phyloP scores from a whole-genome alignment of 805 yeast genomes.

The Sungouiella thailandica region DNA sequence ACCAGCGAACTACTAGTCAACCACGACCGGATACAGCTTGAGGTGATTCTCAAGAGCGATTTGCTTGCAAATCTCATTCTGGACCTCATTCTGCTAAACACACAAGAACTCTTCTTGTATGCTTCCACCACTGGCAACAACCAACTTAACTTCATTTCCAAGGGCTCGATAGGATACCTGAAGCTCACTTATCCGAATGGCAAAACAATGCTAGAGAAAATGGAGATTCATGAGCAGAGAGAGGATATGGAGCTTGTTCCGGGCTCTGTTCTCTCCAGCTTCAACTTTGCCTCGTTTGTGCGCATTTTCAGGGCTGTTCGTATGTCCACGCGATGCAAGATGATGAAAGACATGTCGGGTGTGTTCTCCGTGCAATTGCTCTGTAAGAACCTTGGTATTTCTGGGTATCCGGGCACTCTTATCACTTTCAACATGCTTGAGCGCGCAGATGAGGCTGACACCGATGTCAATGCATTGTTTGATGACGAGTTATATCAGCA shows the following conservation, averaged over 20 bases:
- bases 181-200: constrained; percentile 64
- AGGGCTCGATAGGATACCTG: constrained; percentile 69
- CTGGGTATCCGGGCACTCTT: constrained; percentile 32
- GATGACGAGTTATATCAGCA: constrained; percentile 25
- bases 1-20: constrained; percentile 17
- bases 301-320: constrained; percentile 33
- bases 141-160: constrained; percentile 54
- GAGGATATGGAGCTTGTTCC: constrained; percentile 9
- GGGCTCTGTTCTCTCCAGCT: constrained; percentile 23
- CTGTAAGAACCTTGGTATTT: constrained; percentile 25
- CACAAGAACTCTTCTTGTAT: constrained; percentile 29
- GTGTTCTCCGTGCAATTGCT: constrained; percentile 34
- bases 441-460: constrained; percentile 7
- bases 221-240: constrained; percentile 34
- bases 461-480: constrained; percentile 19
- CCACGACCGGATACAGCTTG: constrained; percentile 28
- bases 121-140: constrained; percentile 23
- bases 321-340: constrained; percentile 35
- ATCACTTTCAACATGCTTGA: constrained; percentile 39
- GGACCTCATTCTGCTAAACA: constrained; percentile 33
- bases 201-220: constrained; percentile 55
- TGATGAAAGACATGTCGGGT: constrained; percentile 32
- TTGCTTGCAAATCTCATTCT: constrained; percentile 30
- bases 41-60: constrained; percentile 35
- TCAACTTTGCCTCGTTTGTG: constrained; percentile 29